These are phyloP conservation scores for Trypanosoma mega DNA, from an alignment of 208 protist species.

Conservation along the genomic window DNA sequence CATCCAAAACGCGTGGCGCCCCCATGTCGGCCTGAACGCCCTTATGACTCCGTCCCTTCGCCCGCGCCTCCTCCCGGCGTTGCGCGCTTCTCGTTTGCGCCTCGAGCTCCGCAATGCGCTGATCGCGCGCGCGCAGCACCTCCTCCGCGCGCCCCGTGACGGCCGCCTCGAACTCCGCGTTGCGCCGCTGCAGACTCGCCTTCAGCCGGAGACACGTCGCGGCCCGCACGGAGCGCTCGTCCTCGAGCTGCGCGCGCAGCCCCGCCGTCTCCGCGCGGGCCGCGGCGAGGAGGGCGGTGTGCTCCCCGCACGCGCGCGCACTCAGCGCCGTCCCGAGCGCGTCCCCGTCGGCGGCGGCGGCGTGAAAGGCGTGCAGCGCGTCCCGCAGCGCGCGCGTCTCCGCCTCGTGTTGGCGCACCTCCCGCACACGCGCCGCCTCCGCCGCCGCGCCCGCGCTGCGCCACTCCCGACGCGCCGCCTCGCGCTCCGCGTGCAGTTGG, in stretches of 20 bases:
- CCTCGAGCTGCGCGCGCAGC: slow-evolving; percentile 34
- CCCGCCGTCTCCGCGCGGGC: slow-evolving; percentile 26
- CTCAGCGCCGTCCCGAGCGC: slow-evolving; percentile 19
- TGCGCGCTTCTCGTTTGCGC: background rate
- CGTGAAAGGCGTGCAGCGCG: slow-evolving; percentile 26
- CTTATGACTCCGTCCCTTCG: background rate
- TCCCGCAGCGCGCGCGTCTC: slow-evolving; percentile 32
- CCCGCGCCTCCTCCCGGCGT: background rate
- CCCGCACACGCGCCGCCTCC: slow-evolving; percentile 14
- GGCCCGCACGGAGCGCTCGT: slow-evolving; percentile 35
- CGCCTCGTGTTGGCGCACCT: slow-evolving; percentile 11
- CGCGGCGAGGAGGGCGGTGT: slow-evolving; percentile 27
- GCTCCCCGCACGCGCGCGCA: slow-evolving; percentile 32
- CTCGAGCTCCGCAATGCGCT: slow-evolving; percentile 8
- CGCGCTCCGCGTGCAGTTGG: slow-evolving; percentile 17
- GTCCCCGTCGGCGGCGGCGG: slow-evolving; percentile 19
- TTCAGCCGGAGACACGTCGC: slow-evolving; percentile 41
- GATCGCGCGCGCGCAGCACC: slow-evolving; percentile 5
- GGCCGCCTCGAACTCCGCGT: slow-evolving; percentile 23
- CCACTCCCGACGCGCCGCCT: slow-evolving; percentile 9
- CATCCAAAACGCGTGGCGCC: slow-evolving; percentile 5
- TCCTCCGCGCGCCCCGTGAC: slow-evolving; percentile 17
- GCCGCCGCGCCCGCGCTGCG: slow-evolving; percentile 5
- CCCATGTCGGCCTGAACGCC: slow-evolving; percentile 6
- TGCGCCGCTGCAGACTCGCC: slow-evolving; percentile 24